phyloP scores from a whole-genome alignment of 768 basidiomycete genomes.

The Xerocomellus amylosporus region DNA sequence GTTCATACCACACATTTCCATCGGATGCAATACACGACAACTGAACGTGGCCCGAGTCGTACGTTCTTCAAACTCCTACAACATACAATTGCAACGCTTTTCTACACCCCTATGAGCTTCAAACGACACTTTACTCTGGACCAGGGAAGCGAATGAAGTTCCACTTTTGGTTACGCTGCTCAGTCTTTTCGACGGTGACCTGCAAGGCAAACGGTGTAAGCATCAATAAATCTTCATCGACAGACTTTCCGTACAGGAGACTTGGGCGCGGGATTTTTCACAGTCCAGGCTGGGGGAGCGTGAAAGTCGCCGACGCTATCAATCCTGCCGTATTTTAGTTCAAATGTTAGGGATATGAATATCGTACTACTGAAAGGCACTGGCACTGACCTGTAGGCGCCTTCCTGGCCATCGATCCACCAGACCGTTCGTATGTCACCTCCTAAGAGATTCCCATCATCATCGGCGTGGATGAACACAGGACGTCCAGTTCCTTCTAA shows the following conservation, averaged over 20 bases:
- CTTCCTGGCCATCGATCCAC: neutral
- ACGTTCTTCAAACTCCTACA: neutral
- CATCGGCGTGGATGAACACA: no score
- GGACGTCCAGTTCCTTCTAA: neutral
- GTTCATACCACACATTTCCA: neutral
- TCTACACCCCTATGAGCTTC: neutral
- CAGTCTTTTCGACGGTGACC: neutral
- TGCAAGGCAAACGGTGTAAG: neutral
- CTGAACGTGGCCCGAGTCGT: no score
- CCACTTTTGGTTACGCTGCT: neutral
- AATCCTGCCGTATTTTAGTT: neutral
- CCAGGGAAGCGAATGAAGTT: rapidly evolving
- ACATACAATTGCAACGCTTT: neutral
- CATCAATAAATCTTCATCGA: neutral
- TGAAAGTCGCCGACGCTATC: no score
- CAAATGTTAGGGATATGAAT: neutral
- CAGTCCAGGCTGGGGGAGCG: neutral
- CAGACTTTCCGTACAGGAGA: neutral
- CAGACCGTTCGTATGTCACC: neutral
- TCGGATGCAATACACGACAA: neutral
- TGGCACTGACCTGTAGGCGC: neutral
- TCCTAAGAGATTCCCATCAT: neutral
- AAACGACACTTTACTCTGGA: no score
- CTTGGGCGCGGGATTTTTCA: neutral
- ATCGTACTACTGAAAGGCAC: no score